Evolutionary conservation across 179 eudicot species (phyloP), one percentile per base, ranked within the genome.

Genomic region (Heliamphora pulchella): DNA sequence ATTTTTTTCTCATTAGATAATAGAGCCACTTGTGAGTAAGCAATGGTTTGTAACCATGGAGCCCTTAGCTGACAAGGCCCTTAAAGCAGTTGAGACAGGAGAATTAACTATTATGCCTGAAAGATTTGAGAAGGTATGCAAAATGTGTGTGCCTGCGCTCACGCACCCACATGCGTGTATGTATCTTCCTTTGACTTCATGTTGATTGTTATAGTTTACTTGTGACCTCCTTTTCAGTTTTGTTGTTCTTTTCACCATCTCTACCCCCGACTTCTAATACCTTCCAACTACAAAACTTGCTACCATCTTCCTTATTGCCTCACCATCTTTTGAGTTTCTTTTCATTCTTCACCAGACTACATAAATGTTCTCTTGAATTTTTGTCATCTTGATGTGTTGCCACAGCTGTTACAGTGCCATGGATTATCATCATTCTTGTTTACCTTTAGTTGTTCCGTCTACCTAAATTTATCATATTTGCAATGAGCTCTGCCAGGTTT

Each of bases 1-100:
- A 22, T 79, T 53, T 81, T 81, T 46, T 62, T 76, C 67, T 74
- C 66, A 81, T 75, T 78, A 95, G 98, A 91, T 95, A 81, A 95
- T 95, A 59, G 98, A 93, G 90, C 98, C 98, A 74, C 81, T 95
- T 50, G 95, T 95, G 59, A 95, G 98, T 89, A 95, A 95, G 86
- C 98, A 95, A 76, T 95, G 98, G 98, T 95, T 95, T 91, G 89
- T 95, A 41, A 91, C 97, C 65, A 95, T 93, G 98, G 98, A 95
- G 85, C 87, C 97, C 41, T 77, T 95, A 80, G 98, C 98, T 54
- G 98, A 93, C 67, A 91, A 92, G 84, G 98, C 98, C 74, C 96
- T 95, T 74, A 80, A 84, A 85, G 98, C 94, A 8, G 98, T 95
- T 85, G 89, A 91, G 82, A 87, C 79, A 76, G 97, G 98, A 80